Conservation (phyloP, 305 asterid genomes). For the Fraxinus greggii region DNA sequence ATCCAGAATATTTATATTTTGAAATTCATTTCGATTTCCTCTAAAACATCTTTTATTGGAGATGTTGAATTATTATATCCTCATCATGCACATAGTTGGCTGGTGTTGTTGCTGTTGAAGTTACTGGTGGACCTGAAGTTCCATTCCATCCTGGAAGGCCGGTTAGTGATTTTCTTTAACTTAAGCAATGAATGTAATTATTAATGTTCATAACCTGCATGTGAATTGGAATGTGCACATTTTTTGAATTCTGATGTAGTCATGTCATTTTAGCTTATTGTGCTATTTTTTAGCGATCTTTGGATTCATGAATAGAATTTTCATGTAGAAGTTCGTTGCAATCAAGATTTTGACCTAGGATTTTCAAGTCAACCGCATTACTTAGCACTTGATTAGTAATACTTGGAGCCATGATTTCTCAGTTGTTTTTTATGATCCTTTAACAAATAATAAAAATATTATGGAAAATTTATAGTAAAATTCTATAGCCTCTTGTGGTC, state of each 20-base stretch:
- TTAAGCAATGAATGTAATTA: not conserved
- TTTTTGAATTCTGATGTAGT: not conserved
- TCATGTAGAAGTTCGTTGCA: not conserved
- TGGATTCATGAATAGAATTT: not conserved
- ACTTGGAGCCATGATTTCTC: not conserved
- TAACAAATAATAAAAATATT: not conserved
- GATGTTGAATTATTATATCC: not conserved
- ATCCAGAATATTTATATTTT: not conserved
- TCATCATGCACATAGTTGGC: constrained; percentile 53
- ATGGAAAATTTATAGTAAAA: not conserved
- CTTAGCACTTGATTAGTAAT: not conserved
- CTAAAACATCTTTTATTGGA: not conserved
- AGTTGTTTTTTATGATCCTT: not conserved
- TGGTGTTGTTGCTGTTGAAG: constrained; percentile 91
- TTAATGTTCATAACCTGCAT: not conserved
- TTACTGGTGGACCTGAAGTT: constrained; percentile 94
- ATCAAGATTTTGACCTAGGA: not conserved
- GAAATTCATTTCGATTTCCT: not conserved
- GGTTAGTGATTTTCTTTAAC: constrained; percentile 38
- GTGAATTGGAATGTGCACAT: not conserved
- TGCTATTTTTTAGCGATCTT: not conserved
- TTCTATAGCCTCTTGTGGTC: not conserved
- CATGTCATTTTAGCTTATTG: not conserved
- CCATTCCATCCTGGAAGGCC: constrained; percentile 95
- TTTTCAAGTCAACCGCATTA: not conserved